Percentiles rank a stretch among this genome's conserved stretches.
Evolutionary conservation across 1,284 basidiomycete genomes (phyloP).

Genomic region (Moniliophthora roreri): DNA sequence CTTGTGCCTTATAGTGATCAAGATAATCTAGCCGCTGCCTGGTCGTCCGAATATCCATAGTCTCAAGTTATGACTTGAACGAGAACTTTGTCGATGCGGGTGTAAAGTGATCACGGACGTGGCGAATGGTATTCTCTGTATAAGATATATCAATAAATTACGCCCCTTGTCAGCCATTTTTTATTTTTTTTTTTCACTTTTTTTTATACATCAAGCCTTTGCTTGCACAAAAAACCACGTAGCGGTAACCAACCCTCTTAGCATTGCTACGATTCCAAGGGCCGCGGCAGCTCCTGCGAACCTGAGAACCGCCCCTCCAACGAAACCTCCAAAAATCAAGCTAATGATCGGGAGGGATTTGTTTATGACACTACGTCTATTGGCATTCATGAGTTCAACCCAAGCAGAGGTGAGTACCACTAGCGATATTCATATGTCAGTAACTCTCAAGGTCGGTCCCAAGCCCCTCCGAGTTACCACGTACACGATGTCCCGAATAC

Average conservation of each 20-base stretch:
- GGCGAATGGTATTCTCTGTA: too few species aligned
- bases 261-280: not conserved
- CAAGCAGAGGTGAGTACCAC: slow-evolving; percentile 1
- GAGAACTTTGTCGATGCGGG: too few species aligned
- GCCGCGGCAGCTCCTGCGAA: not conserved
- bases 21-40: too few species aligned
- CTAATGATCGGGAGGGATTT: not conserved
- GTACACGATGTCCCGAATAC: not conserved
- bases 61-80: too few species aligned
- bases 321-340: not conserved
- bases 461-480: not conserved
- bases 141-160: too few species aligned
- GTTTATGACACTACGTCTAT: not conserved
- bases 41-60: too few species aligned
- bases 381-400: not conserved
- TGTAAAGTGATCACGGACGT: too few species aligned
- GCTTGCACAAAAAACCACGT: not conserved
- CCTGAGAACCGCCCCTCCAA: not conserved
- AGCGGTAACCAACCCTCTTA: not conserved
- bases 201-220: too few species aligned
- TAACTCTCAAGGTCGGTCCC: too few species aligned
- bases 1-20: too few species aligned
- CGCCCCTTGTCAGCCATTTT: too few species aligned
- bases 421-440: not conserved
- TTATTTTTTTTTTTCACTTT: too few species aligned